phyloP scores from a whole-genome alignment of 1,284 basidiomycete genomes.

The Neonothopanus nambi region DNA sequence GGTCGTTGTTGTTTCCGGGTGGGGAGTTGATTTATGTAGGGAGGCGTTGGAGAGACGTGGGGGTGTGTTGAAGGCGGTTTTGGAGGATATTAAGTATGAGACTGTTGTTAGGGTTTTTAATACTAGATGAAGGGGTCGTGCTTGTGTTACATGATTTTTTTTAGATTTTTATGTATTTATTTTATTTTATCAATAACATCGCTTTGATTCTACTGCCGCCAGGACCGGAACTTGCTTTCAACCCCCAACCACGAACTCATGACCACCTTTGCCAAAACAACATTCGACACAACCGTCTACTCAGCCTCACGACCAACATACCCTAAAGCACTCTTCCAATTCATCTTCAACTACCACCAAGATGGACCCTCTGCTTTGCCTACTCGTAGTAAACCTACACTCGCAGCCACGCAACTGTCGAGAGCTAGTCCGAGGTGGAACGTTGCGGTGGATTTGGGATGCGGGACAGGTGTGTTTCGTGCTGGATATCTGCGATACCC shows the following conservation, averaged over 20 bases:
- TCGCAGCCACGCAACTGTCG: neutral
- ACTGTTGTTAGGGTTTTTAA: conserved; percentile 23
- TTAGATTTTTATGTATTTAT: too few relatives aligned
- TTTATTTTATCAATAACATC: too few relatives aligned
- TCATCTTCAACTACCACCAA: conserved; percentile 60
- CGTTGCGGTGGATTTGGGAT: conserved; percentile 75
- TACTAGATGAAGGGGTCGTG: neutral
- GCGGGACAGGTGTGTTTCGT: conserved; percentile 68
- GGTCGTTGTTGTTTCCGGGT: conserved; percentile 25
- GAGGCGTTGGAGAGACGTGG: conserved; percentile 20
- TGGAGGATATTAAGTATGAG: conserved; percentile 24
- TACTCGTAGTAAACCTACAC: conserved; percentile 11
- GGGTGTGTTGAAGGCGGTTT: conserved; percentile 19
- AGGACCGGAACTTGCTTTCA: too few relatives aligned
- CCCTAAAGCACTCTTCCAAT: conserved; percentile 61
- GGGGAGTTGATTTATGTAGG: conserved; percentile 21
- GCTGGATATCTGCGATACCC: neutral
- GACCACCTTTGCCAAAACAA: conserved; percentile 67
- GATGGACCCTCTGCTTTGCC: conserved; percentile 20
- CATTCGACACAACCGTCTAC: conserved; percentile 66
- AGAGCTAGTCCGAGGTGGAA: conserved; percentile 42
- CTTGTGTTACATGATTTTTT: too few relatives aligned
- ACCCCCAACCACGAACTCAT: too few relatives aligned
- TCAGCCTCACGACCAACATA: conserved; percentile 69
- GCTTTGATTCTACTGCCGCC: too few relatives aligned